Conservation (phyloP, 768 basidiomycete species). For the Polyporus arcularius region DNA sequence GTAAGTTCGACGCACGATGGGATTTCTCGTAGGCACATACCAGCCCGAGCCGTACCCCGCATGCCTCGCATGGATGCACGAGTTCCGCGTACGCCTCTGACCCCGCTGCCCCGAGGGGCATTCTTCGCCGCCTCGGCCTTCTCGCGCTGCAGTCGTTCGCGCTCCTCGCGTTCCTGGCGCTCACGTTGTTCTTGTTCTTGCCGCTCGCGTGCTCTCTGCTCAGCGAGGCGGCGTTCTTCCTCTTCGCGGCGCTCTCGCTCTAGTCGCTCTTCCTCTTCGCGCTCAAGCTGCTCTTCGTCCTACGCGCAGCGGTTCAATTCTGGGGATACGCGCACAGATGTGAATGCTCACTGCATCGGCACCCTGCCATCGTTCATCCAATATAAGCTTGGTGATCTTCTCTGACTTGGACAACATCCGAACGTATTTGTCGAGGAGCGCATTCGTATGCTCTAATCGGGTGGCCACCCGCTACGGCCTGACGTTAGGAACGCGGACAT, state of each 20-base stretch:
- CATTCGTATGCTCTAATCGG: constrained; percentile 73
- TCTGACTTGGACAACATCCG: constrained; percentile 70
- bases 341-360: constrained; percentile 60
- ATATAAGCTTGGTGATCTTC: constrained; percentile 63
- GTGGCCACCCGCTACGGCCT: constrained; percentile 53
- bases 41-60: constrained; percentile 16
- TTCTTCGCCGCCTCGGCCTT: constrained; percentile 38
- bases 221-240: constrained; percentile 32
- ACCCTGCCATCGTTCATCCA: constrained; percentile 78
- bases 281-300: constrained; percentile 62
- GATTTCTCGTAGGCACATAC: background rate
- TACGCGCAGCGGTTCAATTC: constrained; percentile 26
- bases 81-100: constrained; percentile 74
- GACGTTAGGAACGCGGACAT: background rate
- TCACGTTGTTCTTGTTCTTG: constrained; percentile 52
- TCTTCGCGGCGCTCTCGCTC: constrained; percentile 42
- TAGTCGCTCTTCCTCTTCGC: constrained; percentile 39
- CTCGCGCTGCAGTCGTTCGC: constrained; percentile 46
- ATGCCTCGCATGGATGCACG: constrained; percentile 58
- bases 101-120: constrained; percentile 46
- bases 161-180: constrained; percentile 43
- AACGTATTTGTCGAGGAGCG: constrained; percentile 74
- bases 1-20: no score
- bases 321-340: background rate
- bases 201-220: constrained; percentile 46